These are phyloP conservation scores for Casuarina equisetifolia DNA, from an alignment of 306 rosid genomes.

Conservation along the genomic window DNA sequence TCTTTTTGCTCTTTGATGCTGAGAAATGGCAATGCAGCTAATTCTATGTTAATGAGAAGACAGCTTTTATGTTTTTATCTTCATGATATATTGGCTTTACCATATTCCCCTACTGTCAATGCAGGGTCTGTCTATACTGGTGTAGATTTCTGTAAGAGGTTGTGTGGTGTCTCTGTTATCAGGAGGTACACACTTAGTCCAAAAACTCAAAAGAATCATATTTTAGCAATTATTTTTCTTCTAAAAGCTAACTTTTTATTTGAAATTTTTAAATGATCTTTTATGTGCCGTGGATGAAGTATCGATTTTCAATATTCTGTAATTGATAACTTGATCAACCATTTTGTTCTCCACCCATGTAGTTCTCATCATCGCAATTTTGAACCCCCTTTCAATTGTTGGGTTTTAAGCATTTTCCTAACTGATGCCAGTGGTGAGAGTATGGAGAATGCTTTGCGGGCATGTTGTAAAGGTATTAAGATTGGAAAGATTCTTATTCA, in stretches of 20 bases:
- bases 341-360: not conserved
- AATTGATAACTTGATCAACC: not conserved
- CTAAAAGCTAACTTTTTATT: constrained; percentile 1
- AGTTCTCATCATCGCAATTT: not conserved
- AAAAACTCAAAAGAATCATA: not conserved
- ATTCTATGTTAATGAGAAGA: not conserved
- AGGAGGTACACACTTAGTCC: constrained; percentile 66
- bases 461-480: constrained; percentile 99
- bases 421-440: constrained; percentile 83
- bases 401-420: constrained; percentile 19
- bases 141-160: constrained; percentile 95
- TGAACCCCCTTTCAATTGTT: constrained; percentile 8
- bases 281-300: not conserved
- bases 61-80: not conserved
- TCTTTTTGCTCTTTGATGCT: not conserved
- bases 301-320: constrained; percentile 8
- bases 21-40: not conserved
- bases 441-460: constrained; percentile 98
- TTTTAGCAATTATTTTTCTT: constrained; percentile 11
- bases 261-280: constrained; percentile 19
- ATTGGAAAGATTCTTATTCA: constrained; percentile 99
- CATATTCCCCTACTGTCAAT: constrained; percentile 15
- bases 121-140: constrained; percentile 94
- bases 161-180: constrained; percentile 92
- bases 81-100: constrained; percentile 6